Evolutionary conservation across 208 protist genomes (phyloP), one percentile per base, ranked within the genome.

Genomic region (Vickermania ingenoplastis): DNA sequence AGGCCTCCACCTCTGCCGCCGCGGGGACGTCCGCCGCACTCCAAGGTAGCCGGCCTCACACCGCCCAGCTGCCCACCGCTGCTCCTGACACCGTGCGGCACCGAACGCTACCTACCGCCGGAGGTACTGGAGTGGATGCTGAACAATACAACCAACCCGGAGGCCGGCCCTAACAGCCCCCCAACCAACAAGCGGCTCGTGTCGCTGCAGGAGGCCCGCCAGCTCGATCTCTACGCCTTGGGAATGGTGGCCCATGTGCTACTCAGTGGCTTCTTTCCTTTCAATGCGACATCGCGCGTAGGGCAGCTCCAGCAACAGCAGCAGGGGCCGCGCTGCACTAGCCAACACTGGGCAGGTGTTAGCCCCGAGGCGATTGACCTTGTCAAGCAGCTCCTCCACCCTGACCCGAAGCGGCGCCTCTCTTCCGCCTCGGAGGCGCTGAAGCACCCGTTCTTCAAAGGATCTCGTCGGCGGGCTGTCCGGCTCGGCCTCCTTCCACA

Each of bases 211-310:
- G 30, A 77, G 29, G 86, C 86, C 13, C 70, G 69, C 28, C 59
- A 86, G 27, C 63, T 90, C 56, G 86, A 92, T 63, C 61, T 83
- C 54, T 92, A 90, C 63, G 72, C 86, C 4, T 64, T 88, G 48
- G 86, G 86, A 41, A 77, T 88, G 55, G 76, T 92, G 31, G 58
- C 80, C 5, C 89, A 92, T 58, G 82, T 90, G 24, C 58, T 92
- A n/a, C 80, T 92, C 21, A 90, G 82, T 60, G 82, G 82, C 21
- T 83, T 75, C 64, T 92, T 90, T 29, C 86, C 86, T n/a, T 90
- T 83, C 52, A 89, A 90, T 56, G 79, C 71, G 13, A 75, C 65
- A 1, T 78, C 81, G 14, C 71, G 77, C 21, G 82, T 73, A 23
- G 83, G 73, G 5, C 61, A 84, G 28, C 59, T 75, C 7, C 68